These are phyloP conservation scores for Neofusicoccum cordaticola DNA, from an alignment of 2,329 filamentous ascomycete genomes.

Conservation along the genomic window DNA sequence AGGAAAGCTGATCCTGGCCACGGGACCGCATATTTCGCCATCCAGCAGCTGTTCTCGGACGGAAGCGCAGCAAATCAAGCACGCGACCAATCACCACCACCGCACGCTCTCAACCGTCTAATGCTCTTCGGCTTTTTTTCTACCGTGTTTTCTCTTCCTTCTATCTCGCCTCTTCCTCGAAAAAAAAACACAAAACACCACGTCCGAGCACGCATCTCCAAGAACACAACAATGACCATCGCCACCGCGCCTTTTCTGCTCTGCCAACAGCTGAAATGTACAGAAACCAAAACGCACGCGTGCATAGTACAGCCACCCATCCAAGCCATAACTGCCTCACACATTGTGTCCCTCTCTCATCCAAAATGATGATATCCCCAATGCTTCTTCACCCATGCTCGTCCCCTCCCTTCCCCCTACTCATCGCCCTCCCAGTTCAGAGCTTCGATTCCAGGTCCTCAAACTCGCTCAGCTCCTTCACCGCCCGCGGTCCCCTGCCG, in stretches of 20 bases:
- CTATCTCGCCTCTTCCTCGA: neutral
- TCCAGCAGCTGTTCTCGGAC: too few species aligned
- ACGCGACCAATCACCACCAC: too few species aligned
- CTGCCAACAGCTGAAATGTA: neutral
- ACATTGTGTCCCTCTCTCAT: neutral
- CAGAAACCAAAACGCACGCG: neutral
- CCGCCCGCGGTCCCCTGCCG: constrained; percentile 68
- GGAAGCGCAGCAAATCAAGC: too few species aligned
- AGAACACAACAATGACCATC: neutral
- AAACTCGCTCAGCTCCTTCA: constrained; percentile 76
- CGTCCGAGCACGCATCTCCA: neutral
- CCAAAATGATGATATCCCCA: neutral
- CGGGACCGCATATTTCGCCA: too few species aligned
- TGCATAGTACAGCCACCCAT: neutral
- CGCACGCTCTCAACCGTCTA: too few species aligned
- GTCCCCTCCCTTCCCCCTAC: neutral
- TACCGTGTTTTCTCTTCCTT: neutral
- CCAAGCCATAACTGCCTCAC: neutral
- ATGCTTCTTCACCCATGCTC: neutral
- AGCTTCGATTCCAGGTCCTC: constrained; percentile 84
- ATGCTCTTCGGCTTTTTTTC: neutral
- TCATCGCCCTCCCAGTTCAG: constrained; percentile 37
- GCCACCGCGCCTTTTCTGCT: neutral
- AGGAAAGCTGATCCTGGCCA: too few species aligned
- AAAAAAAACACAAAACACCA: neutral